These are phyloP conservation scores for Didymella pinodella DNA, from an alignment of 2,329 filamentous ascomycete species.

Conservation along the genomic window DNA sequence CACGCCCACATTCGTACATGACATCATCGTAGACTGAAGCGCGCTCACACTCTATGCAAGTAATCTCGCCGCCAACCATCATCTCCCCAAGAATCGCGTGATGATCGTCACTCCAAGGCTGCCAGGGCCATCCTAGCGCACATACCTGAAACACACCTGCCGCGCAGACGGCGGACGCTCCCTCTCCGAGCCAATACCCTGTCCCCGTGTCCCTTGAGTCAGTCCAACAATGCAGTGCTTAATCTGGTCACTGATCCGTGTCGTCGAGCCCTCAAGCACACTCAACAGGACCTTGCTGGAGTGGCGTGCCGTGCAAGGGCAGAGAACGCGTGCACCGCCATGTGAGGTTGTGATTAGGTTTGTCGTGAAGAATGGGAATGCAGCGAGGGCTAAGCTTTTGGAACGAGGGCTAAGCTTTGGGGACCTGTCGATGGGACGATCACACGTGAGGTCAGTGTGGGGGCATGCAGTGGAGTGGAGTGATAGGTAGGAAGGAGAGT, in stretches of 20 bases:
- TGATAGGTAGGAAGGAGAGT: not conserved
- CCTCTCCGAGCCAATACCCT: not conserved
- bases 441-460: not conserved
- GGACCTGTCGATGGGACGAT: not conserved
- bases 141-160: not conserved
- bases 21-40: no score
- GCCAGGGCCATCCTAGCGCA: not conserved
- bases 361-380: not conserved
- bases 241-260: no score
- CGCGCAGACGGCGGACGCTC: not conserved
- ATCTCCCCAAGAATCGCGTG: not conserved
- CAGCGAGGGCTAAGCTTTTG: not conserved
- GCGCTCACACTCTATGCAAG: no score
- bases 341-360: not conserved
- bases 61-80: not conserved
- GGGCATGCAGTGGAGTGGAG: not conserved
- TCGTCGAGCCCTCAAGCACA: no score
- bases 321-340: not conserved
- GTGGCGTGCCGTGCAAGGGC: not conserved
- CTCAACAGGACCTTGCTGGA: no score
- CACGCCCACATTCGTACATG: no score
- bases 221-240: no score
- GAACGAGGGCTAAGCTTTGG: not conserved
- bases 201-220: not conserved
- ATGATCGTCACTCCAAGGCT: not conserved